These are phyloP conservation scores for Zygosaccharomyces sapae DNA, from an alignment of 1,139 yeast genomes.

Conservation along the genomic window DNA sequence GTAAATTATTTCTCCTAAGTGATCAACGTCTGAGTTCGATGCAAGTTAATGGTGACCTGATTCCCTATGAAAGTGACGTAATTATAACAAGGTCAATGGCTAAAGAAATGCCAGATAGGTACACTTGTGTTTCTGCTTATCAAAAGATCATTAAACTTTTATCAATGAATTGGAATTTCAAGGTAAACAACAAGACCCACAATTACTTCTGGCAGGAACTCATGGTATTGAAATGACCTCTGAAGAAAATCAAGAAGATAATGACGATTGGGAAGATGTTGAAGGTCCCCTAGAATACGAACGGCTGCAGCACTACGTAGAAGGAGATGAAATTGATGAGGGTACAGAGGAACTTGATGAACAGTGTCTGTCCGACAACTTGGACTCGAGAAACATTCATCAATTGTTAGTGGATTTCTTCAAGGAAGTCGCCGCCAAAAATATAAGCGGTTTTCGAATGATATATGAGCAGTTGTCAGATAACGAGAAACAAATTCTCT, in stretches of 20 bases:
- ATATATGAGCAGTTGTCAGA: conserved; percentile 52
- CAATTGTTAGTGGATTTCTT: conserved; percentile 56
- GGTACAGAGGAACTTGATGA: conserved; percentile 25
- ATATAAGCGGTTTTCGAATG: conserved; percentile 50
- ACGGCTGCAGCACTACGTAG: conserved; percentile 52
- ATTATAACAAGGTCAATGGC: conserved; percentile 86
- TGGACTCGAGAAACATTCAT: conserved; percentile 35
- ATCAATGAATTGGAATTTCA: conserved; percentile 66
- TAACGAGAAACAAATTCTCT: conserved; percentile 53
- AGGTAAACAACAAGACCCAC: conserved; percentile 42
- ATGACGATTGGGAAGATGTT: conserved; percentile 71
- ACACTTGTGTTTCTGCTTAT: conserved; percentile 65
- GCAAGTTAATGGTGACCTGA: conserved; percentile 71
- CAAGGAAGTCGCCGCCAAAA: conserved; percentile 54
- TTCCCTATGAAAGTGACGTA: conserved; percentile 52
- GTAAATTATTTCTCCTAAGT: conserved; percentile 54
- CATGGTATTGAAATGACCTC: conserved; percentile 6
- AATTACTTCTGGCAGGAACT: conserved; percentile 31
- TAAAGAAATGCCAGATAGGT: conserved; percentile 57
- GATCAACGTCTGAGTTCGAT: conserved; percentile 52
- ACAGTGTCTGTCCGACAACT: conserved; percentile 34
- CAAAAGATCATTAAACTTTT: conserved; percentile 70
- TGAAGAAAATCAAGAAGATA: conserved; percentile 34
- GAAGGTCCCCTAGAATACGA: conserved; percentile 64
- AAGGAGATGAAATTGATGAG: conserved; percentile 34